Evolutionary conservation across 139 green algal genomes (phyloP), one percentile per base, ranked within the genome.

Genomic region (Chlorella sp.): DNA sequence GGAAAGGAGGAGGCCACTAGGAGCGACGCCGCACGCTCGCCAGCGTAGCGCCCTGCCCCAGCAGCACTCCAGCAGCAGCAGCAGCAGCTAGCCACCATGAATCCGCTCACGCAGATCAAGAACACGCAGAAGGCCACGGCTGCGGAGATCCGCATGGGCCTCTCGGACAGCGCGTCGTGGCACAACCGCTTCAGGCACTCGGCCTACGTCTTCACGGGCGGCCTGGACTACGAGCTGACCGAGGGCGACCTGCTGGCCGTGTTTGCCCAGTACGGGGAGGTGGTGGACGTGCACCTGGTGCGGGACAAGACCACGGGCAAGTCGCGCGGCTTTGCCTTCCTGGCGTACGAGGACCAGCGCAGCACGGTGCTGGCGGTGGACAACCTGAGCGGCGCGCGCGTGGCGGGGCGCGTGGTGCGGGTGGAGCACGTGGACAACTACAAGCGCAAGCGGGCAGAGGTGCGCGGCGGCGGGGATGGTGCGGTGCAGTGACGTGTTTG

Each of bases 381-480:
- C 84, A 99, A 99, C 83, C 76, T 99, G 5, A 97, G 87, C 71
- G 95, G 95, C 17, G 86, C 92, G 0, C 87, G 72, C 3, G 93
- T 99, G 24, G 83, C 80, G 0, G 90, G 90, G 0, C 84, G 95
- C 23, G 92, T 78, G 20, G 77, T 99, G 1, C 70, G 84, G 0
- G 95, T 99, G 55, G 93, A 99, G 73, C 95, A 99, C 74, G 93
- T 98, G 4, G 91, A 94, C 72, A 93, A 98, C 74, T 99, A 98
- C 79, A 95, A 92, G 78, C 89, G 89, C 63, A 88, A 93, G 59
- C 82, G 88, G 26, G 90, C 88, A 36, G 88, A 97, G 83, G 84
- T 91, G 72, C 5, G 66, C 31, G 23, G 26, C 31, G 62, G 3
- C 36, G 62, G 4, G 62, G 22, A 64, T 31, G 24, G 22, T 10